Evolutionary conservation across 1,284 basidiomycete species (phyloP).

Genomic region (Marasmius sp.): DNA sequence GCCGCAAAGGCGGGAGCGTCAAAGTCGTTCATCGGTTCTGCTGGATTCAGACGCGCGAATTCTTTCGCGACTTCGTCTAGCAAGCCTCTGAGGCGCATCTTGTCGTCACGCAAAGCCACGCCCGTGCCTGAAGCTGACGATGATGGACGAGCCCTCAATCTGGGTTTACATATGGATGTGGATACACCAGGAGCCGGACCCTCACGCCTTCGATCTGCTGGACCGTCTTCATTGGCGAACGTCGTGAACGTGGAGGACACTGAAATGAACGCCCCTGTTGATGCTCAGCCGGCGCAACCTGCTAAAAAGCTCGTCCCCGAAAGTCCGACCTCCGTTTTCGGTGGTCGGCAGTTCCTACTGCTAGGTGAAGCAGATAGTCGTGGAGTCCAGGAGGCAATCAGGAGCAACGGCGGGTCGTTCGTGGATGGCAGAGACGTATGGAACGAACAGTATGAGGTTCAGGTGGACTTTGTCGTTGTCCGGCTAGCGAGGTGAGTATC

Average conservation of each 20-base stretch:
- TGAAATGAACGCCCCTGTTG: neutral
- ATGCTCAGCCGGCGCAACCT: neutral
- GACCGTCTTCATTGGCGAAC: neutral
- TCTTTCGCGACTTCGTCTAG: constrained; percentile 43
- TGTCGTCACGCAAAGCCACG: constrained; percentile 5
- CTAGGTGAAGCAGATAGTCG: constrained; percentile 62
- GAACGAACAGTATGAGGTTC: constrained; percentile 36
- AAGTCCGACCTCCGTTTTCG: constrained; percentile 43
- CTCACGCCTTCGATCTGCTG: neutral
- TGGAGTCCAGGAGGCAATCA: constrained; percentile 56
- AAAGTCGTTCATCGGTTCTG: constrained; percentile 49
- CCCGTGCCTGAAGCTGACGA: neutral
- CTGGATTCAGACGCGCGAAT: constrained; percentile 50
- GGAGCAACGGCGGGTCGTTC: constrained; percentile 53
- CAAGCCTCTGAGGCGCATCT: constrained; percentile 6
- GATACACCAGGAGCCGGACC: constrained; percentile 13
- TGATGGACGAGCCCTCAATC: neutral
- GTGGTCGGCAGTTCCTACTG: constrained; percentile 52
- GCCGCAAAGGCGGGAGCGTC: constrained; percentile 15
- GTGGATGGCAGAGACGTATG: constrained; percentile 33
- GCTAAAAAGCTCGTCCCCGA: neutral
- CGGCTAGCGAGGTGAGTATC: constrained; percentile 62
- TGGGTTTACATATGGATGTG: constrained; percentile 2
- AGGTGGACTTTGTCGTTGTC: constrained; percentile 65
- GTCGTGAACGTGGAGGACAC: neutral